Percentiles rank a stretch among this genome's conserved stretches.
phyloP scores from a whole-genome alignment of 768 basidiomycete genomes.

The Hypsizygus marmoreus region DNA sequence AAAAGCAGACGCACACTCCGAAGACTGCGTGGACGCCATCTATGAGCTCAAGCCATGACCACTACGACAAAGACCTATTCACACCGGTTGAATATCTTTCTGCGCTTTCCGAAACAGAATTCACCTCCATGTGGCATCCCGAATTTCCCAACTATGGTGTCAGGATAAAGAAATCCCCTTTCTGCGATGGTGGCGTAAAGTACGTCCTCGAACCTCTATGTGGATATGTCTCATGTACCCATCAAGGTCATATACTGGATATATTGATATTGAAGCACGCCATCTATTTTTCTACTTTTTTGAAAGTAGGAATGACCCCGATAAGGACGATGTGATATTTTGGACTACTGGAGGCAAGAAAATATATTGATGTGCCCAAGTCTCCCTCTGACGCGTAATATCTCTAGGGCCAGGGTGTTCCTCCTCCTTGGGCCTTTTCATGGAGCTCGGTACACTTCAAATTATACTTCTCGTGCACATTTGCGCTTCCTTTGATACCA shows the following conservation, averaged over 20 bases:
- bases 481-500: not conserved
- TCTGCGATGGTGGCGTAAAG: constrained; percentile 63
- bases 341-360: constrained; percentile 50
- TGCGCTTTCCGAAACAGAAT: constrained; percentile 32
- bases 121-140: constrained; percentile 45
- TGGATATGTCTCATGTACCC: not conserved
- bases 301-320: constrained; percentile 64
- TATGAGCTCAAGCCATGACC: too few species aligned
- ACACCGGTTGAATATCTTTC: constrained; percentile 35
- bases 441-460: constrained; percentile 64
- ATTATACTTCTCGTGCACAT: not conserved
- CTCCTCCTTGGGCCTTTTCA: constrained; percentile 62
- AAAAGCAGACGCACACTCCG: too few species aligned
- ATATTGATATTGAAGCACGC: constrained; percentile 63
- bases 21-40: too few species aligned
- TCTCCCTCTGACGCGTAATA: not conserved
- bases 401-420: constrained; percentile 42
- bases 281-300: constrained; percentile 81
- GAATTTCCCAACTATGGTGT: constrained; percentile 52
- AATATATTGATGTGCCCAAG: not conserved
- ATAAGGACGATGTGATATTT: constrained; percentile 62
- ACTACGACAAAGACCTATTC: constrained; percentile 35
- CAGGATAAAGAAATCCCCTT: constrained; percentile 59
- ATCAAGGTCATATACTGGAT: constrained; percentile 60
- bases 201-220: constrained; percentile 4